A percentile compares a stretch with the other conserved stretches of the same genome.
phyloP scores from a whole-genome alignment of 495 filamentous ascomycete species.

The Penicillium daleae region DNA sequence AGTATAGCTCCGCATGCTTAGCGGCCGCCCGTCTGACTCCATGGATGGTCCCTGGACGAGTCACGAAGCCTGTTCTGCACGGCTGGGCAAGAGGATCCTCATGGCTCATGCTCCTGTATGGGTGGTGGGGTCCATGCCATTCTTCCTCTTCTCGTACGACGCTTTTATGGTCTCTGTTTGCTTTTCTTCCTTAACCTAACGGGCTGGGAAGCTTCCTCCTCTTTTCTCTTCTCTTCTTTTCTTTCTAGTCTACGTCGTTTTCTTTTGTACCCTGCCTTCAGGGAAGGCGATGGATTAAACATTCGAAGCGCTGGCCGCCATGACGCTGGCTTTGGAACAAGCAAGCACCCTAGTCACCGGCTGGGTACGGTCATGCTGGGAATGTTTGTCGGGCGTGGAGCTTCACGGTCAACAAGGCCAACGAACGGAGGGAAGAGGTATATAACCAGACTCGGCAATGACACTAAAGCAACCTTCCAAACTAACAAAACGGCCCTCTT shows the following conservation, averaged over 20 bases:
- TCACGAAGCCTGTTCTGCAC: slow-evolving; percentile 19
- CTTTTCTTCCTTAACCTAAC: slow-evolving; percentile 12
- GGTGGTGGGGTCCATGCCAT: slow-evolving; percentile 16
- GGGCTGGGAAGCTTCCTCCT: background rate
- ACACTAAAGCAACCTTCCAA: background rate
- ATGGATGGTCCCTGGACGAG: slow-evolving; percentile 24
- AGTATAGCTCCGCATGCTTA: slow-evolving; percentile 23
- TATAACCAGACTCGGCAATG: slow-evolving; percentile 15
- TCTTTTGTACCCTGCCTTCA: slow-evolving; percentile 16
- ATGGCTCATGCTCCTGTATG: too few relatives aligned
- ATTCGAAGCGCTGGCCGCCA: slow-evolving; percentile 48
- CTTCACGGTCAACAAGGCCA: slow-evolving; percentile 32
- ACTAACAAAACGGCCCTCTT: background rate
- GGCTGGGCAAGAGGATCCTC: slow-evolving; percentile 9
- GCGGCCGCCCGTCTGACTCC: slow-evolving; percentile 18
- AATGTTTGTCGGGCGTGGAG: slow-evolving; percentile 35
- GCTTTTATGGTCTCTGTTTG: slow-evolving; percentile 16
- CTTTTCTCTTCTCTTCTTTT: slow-evolving; percentile 11
- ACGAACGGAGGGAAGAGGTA: slow-evolving; percentile 31
- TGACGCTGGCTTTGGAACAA: slow-evolving; percentile 48
- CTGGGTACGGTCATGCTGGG: slow-evolving; percentile 49
- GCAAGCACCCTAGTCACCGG: slow-evolving; percentile 47
- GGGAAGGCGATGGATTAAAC: slow-evolving; percentile 38
- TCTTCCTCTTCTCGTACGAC: slow-evolving; percentile 14
- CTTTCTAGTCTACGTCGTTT: slow-evolving; percentile 14